A percentile compares a stretch with the other conserved stretches of the same genome.
Evolutionary conservation across 1,284 basidiomycete genomes (phyloP).

Genomic region (Ganoderma boninense): DNA sequence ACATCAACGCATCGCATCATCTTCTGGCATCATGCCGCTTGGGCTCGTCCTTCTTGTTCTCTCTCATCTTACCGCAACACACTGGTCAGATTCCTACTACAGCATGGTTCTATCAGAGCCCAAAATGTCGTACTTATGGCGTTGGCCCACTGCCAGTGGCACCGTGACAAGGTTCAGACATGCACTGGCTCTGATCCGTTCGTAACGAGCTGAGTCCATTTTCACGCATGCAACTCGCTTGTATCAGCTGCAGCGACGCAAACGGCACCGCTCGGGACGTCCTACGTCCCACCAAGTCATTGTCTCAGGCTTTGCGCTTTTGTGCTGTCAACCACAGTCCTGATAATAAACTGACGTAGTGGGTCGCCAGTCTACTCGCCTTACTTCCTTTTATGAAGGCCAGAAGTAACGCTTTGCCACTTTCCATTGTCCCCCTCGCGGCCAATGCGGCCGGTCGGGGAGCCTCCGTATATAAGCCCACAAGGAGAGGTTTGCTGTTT

Average conservation of each 20-base stretch:
- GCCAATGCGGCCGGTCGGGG: background rate
- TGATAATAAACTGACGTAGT: background rate
- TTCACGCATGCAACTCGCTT: background rate
- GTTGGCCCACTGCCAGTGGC: too few species aligned
- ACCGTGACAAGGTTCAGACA: too few species aligned
- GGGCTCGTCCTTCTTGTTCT: background rate
- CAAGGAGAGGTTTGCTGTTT: background rate
- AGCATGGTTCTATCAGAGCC: too few species aligned
- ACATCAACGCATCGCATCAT: background rate
- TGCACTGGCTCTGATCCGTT: too few species aligned
- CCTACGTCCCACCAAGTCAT: background rate
- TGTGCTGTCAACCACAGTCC: background rate
- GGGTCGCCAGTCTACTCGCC: background rate
- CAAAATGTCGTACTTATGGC: too few species aligned
- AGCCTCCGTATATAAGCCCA: background rate
- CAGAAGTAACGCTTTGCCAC: background rate
- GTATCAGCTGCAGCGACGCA: background rate
- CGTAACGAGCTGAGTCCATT: too few species aligned
- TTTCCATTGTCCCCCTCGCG: background rate
- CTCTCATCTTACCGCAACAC: background rate
- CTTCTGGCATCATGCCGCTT: too few species aligned
- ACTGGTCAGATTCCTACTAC: too few species aligned
- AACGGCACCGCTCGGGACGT: background rate
- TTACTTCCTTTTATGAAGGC: background rate
- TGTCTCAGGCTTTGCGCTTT: background rate